phyloP scores from a whole-genome alignment of 140 eudicot genomes.

The Artemisia princeps region DNA sequence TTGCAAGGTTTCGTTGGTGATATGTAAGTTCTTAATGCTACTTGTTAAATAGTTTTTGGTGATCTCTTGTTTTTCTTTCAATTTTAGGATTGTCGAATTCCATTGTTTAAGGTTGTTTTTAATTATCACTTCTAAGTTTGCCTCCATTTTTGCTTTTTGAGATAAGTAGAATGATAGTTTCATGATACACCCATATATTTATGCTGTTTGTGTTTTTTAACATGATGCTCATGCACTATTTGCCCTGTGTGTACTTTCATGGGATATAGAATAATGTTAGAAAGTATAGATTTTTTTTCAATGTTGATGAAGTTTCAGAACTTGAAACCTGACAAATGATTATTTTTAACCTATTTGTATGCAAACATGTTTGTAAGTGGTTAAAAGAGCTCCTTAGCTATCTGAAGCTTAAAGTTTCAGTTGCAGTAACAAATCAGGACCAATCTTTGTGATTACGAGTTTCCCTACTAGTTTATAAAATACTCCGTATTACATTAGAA shows the following conservation, averaged over 20 bases:
- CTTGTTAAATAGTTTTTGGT: conserved; percentile 15
- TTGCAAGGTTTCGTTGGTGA: conserved; percentile 19
- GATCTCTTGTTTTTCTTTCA: conserved; percentile 19
- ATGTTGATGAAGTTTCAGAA: neutral
- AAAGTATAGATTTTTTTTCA: conserved; percentile 3
- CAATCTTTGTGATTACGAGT: too few species aligned
- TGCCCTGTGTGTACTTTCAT: conserved; percentile 18
- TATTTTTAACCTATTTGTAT: neutral
- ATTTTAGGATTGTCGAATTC: conserved; percentile 7
- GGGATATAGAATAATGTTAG: neutral
- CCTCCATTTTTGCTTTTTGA: conserved; percentile 18
- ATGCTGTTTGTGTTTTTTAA: neutral
- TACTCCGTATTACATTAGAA: too few species aligned
- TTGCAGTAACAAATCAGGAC: too few species aligned
- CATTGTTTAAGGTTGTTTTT: conserved; percentile 2
- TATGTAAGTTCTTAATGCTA: conserved; percentile 14
- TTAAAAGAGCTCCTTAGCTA: too few species aligned
- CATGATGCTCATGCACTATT: neutral
- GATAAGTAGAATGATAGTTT: neutral
- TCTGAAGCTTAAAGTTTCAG: too few species aligned
- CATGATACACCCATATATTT: too few species aligned
- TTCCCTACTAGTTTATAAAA: too few species aligned
- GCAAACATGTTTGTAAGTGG: neutral
- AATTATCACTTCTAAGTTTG: neutral
- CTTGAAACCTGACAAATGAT: neutral